Base-by-base conservation (phyloP, 805 yeast genomes). In the Myxozyma kluyveri region DNA sequence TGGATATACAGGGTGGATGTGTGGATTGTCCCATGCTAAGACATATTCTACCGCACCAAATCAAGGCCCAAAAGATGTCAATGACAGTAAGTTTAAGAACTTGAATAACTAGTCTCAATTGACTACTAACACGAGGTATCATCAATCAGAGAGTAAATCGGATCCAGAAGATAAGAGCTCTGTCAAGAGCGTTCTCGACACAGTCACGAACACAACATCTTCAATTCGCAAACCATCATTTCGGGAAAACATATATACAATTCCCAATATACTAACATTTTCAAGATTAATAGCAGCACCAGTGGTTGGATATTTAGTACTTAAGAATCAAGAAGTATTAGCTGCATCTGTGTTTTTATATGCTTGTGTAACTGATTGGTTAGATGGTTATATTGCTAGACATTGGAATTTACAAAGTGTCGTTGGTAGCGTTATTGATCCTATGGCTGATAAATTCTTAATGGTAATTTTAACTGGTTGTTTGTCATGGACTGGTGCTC, bases 331-430 rank as follows among this genome's bases (percentile, higher is more conserved):
- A 26, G 72, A 84, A 1, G 68, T 75, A 10, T 71, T 77, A 42
- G 96, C 98, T 0, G 70, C 88, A 41, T 77, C 81, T 1, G 64
- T 93, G 9, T 91, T 93, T 67, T 75, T 81, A 0, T 89, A 88
- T 63, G 89, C 97, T 0, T 85, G 97, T 58, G 67, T 89, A 3
- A 91, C 99, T 0, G 99, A 93, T 67, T 84, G 87, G 57, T 70
- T 90, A 21, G 99, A 93, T 68, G 99, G 99, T 0, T 86, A 70
- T 63, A 80, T 95, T 57, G 99, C 99, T 3, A 75, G 99, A 49
- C 78, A 70, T 54, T 91, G 69, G 72, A 82, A 88, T 50, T 73
- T 85, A 76, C 78, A 81, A 62, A 82, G 96, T 1, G 83, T 86
- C 1, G 78, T 89, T 4, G 99, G 99, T 0, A 84, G 96, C 0